Evolutionary conservation across 345 rosid species (phyloP).

Genomic region (Aegle marmelos): DNA sequence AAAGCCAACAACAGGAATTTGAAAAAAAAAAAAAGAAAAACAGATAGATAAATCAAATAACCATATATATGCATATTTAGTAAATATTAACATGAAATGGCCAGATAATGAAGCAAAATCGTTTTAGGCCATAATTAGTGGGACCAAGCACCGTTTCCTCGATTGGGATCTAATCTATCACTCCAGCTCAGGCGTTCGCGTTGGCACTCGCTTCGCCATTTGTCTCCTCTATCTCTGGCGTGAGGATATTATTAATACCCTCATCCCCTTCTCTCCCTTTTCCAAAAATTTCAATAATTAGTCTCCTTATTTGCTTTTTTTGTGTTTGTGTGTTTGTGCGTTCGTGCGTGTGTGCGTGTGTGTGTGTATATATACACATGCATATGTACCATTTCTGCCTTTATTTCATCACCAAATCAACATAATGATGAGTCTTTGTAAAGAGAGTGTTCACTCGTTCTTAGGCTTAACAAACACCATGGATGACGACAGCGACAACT

Average conservation of each 20-base stretch:
- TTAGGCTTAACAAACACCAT: slow-evolving; percentile 16
- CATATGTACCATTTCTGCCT: neutral
- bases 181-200: slow-evolving; percentile 37
- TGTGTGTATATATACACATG: neutral
- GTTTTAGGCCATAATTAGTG: slow-evolving; percentile 33
- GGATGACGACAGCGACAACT: neutral
- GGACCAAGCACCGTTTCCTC: slow-evolving; percentile 48
- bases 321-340: too few relatives aligned
- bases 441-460: slow-evolving; percentile 48
- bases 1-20: too few relatives aligned
- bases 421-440: slow-evolving; percentile 48
- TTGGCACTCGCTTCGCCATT: slow-evolving; percentile 37
- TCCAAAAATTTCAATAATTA: too few relatives aligned
- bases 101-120: slow-evolving; percentile 10
- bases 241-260: slow-evolving; percentile 41
- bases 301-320: too few relatives aligned
- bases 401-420: neutral
- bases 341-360: too few relatives aligned
- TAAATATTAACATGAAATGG: neutral
- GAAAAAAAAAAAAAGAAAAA: too few relatives aligned
- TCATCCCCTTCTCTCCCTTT: slow-evolving; percentile 8
- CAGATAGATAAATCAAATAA: too few relatives aligned
- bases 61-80: too few relatives aligned
- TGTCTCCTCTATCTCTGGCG: slow-evolving; percentile 28
- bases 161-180: slow-evolving; percentile 19